Conservation (phyloP, 371 early-diverging fungal genomes). For the Gilbertella persicaria region DNA sequence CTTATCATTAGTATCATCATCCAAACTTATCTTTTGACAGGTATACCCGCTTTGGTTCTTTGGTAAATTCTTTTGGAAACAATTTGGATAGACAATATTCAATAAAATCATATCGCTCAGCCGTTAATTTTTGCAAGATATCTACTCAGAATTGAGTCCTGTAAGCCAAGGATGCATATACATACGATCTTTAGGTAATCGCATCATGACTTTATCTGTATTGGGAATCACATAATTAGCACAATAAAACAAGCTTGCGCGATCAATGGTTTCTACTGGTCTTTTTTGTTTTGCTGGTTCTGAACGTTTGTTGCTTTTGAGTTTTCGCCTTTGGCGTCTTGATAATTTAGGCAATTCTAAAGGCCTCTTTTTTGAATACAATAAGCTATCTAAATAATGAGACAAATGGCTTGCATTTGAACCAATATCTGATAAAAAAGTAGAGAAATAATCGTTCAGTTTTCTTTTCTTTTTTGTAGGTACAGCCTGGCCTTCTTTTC, state of each 20-base stretch:
- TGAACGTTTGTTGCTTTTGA: neutral
- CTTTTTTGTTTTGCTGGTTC: neutral
- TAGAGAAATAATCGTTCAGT: neutral
- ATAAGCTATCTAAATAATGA: neutral
- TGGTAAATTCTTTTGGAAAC: conserved; percentile 12
- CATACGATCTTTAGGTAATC: neutral
- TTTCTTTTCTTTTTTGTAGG: neutral
- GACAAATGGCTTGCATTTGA: neutral
- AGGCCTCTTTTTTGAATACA: neutral
- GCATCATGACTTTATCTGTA: neutral
- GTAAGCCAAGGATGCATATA: too few species aligned
- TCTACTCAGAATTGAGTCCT: too few species aligned
- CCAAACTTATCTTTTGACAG: too few species aligned
- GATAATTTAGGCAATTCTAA: neutral
- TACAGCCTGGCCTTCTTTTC: too few species aligned
- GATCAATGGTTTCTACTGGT: neutral
- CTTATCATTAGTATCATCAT: too few species aligned
- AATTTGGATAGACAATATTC: conserved; percentile 3
- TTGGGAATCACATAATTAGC: neutral
- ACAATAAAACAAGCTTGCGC: neutral
- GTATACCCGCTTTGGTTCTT: too few species aligned
- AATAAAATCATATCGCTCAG: neutral
- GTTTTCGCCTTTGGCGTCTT: conserved; percentile 5
- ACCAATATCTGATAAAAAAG: conserved; percentile 3
- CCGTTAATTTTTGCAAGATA: neutral